Conservation (phyloP, 225 moss, liverwort and hornwort genomes). For the Straminergon stramineum region DNA sequence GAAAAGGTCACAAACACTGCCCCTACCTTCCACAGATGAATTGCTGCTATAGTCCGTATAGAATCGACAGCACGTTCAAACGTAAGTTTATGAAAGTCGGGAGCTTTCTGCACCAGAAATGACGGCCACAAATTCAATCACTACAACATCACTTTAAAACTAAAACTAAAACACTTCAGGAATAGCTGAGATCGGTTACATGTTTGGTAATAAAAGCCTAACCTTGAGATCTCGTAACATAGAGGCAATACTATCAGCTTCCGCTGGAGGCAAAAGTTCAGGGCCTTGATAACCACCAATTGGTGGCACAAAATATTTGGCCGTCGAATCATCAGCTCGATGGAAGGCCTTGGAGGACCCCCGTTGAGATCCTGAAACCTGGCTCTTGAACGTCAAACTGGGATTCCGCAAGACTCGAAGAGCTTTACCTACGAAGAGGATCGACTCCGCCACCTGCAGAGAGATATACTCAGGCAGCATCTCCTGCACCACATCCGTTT, state of each 20-base stretch:
- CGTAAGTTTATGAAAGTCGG: constrained; percentile 90
- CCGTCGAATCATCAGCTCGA: constrained; percentile 55
- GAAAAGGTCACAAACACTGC: not conserved
- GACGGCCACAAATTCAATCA: not conserved
- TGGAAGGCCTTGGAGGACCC: constrained; percentile 54
- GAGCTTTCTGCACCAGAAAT: constrained; percentile 54
- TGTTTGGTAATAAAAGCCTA: not conserved
- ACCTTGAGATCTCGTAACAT: constrained; percentile 90
- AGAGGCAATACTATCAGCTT: constrained; percentile 81
- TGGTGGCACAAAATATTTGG: constrained; percentile 50
- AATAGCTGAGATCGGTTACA: not conserved
- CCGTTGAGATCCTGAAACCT: constrained; percentile 55
- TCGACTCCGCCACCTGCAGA: constrained; percentile 85
- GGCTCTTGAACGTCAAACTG: constrained; percentile 80
- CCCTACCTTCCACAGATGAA: constrained; percentile 93
- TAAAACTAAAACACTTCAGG: not conserved
- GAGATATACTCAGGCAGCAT: constrained; percentile 96
- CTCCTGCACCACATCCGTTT: constrained; percentile 48
- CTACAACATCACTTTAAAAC: not conserved
- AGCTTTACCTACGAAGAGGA: constrained; percentile 97
- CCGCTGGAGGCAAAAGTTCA: constrained; percentile 81
- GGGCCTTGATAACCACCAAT: constrained; percentile 61
- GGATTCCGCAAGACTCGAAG: constrained; percentile 93
- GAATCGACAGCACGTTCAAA: constrained; percentile 90
- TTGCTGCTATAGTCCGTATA: constrained; percentile 89